These are phyloP conservation scores for Eucalyptus shirleyi DNA, from an alignment of 345 rosid species.

Conservation along the genomic window DNA sequence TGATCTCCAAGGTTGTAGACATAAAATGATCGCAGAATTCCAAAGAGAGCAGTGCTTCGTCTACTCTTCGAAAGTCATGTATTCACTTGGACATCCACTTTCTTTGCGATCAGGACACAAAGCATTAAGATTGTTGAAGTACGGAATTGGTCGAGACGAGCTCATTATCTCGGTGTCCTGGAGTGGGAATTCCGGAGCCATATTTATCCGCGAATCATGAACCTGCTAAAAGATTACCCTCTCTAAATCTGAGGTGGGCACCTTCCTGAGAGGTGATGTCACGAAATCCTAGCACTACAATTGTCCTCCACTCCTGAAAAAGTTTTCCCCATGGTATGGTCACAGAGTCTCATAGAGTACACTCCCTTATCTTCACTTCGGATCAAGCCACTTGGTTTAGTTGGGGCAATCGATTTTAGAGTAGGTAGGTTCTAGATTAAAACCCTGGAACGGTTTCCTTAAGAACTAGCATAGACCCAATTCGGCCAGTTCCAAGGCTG, in stretches of 20 bases:
- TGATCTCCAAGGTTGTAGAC: background rate
- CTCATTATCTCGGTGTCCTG: background rate
- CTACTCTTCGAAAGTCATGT: too few species aligned
- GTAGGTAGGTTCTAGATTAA: too few species aligned
- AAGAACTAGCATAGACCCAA: background rate
- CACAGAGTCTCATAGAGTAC: background rate
- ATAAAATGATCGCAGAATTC: background rate
- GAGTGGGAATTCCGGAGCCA: background rate
- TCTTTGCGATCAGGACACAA: background rate
- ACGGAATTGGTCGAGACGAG: background rate
- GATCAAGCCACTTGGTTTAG: background rate
- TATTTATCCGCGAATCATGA: background rate
- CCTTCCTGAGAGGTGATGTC: background rate
- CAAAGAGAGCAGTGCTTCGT: background rate
- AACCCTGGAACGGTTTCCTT: accelerated
- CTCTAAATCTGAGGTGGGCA: background rate
- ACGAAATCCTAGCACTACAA: background rate
- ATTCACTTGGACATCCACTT: background rate
- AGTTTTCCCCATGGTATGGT: background rate
- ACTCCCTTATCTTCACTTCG: background rate
- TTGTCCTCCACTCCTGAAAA: background rate
- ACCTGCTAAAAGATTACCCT: background rate
- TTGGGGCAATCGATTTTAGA: background rate
- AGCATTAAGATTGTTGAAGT: background rate
- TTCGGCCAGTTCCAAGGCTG: background rate